Evolutionary conservation across 495 filamentous ascomycete species (phyloP).

Genomic region (Apiosordaria backusii): DNA sequence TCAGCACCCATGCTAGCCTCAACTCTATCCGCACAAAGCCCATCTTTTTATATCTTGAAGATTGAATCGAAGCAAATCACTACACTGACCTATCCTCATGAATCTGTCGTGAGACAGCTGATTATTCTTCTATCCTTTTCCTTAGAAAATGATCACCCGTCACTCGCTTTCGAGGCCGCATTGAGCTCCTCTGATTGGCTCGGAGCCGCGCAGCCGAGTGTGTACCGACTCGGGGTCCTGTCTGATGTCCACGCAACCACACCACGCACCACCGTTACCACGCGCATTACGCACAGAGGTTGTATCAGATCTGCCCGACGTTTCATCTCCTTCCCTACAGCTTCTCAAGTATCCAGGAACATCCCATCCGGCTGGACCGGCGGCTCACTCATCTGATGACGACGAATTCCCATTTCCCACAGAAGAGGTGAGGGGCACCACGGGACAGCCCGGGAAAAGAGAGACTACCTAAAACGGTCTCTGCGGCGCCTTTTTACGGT

Average conservation of each 20-base stretch:
- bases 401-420: not conserved
- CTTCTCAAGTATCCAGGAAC: not conserved
- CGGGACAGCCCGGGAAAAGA: not conserved
- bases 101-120: not conserved
- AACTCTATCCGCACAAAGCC: not conserved
- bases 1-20: not conserved
- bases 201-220: no score
- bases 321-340: conserved; percentile 6
- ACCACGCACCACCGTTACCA: not conserved
- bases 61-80: not conserved
- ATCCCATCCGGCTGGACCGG: not conserved
- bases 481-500: not conserved
- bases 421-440: not conserved
- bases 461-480: not conserved
- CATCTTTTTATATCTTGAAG: not conserved
- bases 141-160: no score
- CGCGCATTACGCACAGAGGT: not conserved
- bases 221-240: no score
- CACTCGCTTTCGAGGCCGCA: no score
- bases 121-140: not conserved
- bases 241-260: not conserved
- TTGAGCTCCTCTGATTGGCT: no score
- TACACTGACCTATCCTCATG: not conserved
- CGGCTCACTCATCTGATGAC: not conserved
- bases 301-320: conserved; percentile 12